These are phyloP conservation scores for Bertia moriformis DNA, from an alignment of 2,329 filamentous ascomycete species.

Conservation along the genomic window DNA sequence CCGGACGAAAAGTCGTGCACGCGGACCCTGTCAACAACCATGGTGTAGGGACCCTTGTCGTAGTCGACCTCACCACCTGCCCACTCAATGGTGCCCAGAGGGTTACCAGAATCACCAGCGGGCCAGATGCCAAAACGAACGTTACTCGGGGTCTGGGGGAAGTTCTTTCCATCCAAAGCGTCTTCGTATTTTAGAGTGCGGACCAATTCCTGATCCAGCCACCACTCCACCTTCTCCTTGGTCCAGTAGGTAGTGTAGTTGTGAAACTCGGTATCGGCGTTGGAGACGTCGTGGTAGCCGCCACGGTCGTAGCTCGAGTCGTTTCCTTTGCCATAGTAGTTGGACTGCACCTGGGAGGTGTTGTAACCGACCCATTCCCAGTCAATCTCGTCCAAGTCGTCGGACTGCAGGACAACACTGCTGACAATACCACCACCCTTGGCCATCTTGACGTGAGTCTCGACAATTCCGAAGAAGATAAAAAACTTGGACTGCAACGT, in stretches of 20 bases:
- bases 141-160: conserved; percentile 60
- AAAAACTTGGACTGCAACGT: conserved; percentile 57
- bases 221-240: conserved; percentile 49
- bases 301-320: conserved; percentile 53
- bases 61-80: conserved; percentile 54
- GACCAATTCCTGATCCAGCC: conserved; percentile 46
- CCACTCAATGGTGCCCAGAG: conserved; percentile 56
- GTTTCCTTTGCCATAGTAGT: conserved; percentile 61
- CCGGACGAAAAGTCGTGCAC: conserved; percentile 64
- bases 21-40: conserved; percentile 50
- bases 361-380: conserved; percentile 62
- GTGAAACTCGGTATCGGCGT: conserved; percentile 45
- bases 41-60: conserved; percentile 47
- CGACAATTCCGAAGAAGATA: conserved; percentile 63
- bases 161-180: conserved; percentile 32
- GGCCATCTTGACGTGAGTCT: conserved; percentile 49
- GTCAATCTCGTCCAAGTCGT: conserved; percentile 60
- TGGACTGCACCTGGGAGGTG: conserved; percentile 47
- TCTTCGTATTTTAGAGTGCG: conserved; percentile 45
- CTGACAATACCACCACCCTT: conserved; percentile 58
- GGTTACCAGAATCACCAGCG: conserved; percentile 50
- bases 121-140: conserved; percentile 58
- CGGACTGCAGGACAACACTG: conserved; percentile 57
- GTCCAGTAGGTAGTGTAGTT: conserved; percentile 66
- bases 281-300: conserved; percentile 40